Evolutionary conservation across 2,329 filamentous ascomycete species (phyloP).

Genomic region (Colletotrichum cuscutae): DNA sequence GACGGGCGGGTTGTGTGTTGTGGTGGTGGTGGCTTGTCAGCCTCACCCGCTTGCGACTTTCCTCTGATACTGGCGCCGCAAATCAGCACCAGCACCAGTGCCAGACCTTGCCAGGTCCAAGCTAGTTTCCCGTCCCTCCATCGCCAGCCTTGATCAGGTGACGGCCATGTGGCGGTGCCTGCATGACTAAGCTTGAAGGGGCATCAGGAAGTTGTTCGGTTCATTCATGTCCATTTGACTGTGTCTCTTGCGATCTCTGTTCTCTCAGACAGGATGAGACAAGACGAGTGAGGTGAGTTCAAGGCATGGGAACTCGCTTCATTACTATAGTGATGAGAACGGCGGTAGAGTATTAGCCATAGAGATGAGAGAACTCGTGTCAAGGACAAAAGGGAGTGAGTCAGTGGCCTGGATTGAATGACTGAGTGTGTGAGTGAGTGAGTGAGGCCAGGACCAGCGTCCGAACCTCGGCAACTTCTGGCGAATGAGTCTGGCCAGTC

Average conservation of each 20-base stretch:
- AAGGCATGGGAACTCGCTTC: no score
- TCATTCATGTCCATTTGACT: not conserved
- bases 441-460: conserved; percentile 19
- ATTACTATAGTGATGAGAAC: not conserved
- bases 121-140: conserved; percentile 7
- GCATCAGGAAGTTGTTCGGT: not conserved
- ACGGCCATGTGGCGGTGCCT: conserved; percentile 11
- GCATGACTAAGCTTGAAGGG: not conserved
- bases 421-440: not conserved
- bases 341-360: no score
- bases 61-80: conserved; percentile 14
- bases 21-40: not conserved
- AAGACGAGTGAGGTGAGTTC: no score
- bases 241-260: not conserved
- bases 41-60: conserved; percentile 22
- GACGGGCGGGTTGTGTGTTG: no score
- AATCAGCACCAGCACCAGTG: not conserved
- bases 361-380: not conserved
- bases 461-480: conserved; percentile 35
- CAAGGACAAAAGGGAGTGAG: not conserved
- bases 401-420: not conserved
- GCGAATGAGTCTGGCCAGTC: conserved; percentile 24
- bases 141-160: conserved; percentile 13
- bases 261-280: no score
- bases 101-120: conserved; percentile 7